A percentile compares a stretch with the other conserved stretches of the same genome.
Conservation (phyloP, 768 basidiomycete genomes). For the Rubroboletus pulcherrimus region DNA sequence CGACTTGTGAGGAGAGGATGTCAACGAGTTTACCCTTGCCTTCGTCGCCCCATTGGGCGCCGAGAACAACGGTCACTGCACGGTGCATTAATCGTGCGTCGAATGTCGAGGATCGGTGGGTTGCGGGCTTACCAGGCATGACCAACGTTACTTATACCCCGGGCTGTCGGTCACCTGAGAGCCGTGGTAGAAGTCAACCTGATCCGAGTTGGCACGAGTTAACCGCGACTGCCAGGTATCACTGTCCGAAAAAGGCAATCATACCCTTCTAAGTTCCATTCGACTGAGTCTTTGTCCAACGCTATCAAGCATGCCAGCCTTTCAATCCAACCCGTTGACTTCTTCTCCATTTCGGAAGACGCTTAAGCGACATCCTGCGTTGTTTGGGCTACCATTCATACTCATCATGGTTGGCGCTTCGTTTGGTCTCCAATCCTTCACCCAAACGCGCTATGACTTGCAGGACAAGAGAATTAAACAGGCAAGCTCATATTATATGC, state of each 20-base stretch:
- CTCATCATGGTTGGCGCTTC: conserved; percentile 82
- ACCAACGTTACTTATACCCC: conserved; percentile 1
- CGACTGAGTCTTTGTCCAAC: neutral
- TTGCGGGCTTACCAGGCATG: conserved; percentile 23
- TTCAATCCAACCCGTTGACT: conserved; percentile 42
- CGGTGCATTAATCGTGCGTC: conserved; percentile 5
- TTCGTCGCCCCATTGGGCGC: conserved; percentile 91
- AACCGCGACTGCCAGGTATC: neutral
- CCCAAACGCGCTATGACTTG: conserved; percentile 88
- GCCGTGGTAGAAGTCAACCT: conserved; percentile 8
- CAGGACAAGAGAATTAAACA: conserved; percentile 76
- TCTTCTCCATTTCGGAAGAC: conserved; percentile 27
- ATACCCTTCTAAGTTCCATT: neutral
- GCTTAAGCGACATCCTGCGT: conserved; percentile 57
- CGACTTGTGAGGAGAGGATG: conserved; percentile 83
- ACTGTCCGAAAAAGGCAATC: conserved; percentile 16
- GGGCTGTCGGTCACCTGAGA: conserved; percentile 1
- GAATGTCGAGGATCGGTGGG: neutral
- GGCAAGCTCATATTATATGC: conserved; percentile 35
- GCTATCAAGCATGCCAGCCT: conserved; percentile 42
- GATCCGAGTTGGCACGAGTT: conserved; percentile 3
- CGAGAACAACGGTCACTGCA: conserved; percentile 71
- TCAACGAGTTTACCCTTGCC: conserved; percentile 97
- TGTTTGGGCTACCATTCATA: conserved; percentile 88
- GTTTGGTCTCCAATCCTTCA: conserved; percentile 77